Percentiles rank a stretch among this genome's conserved stretches.
Conservation (phyloP, 1,284 basidiomycete species). For the Austroboletus niveus region DNA sequence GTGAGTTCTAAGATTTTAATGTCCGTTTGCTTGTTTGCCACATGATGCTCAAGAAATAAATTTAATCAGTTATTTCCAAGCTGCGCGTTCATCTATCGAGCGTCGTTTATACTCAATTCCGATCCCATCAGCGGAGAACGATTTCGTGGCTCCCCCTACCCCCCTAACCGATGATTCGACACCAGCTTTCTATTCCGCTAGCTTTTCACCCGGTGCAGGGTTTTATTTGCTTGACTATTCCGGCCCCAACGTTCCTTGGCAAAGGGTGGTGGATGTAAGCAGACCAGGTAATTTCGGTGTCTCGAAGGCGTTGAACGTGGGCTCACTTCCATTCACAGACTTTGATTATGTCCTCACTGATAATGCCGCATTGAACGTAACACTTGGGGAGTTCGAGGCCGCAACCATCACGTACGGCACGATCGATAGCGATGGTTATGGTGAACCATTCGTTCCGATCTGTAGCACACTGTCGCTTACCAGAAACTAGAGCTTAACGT, state of each 20-base stretch:
- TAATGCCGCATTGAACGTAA: constrained; percentile 73
- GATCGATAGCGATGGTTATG: constrained; percentile 76
- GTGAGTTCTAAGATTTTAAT: constrained; percentile 46
- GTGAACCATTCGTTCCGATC: constrained; percentile 42
- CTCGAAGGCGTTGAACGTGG: neutral
- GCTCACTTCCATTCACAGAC: constrained; percentile 35
- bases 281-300: constrained; percentile 50
- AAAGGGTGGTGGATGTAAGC: constrained; percentile 69
- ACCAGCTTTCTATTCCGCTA: constrained; percentile 62
- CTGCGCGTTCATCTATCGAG: constrained; percentile 81
- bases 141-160: constrained; percentile 39
- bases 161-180: constrained; percentile 66
- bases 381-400: constrained; percentile 67
- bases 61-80: constrained; percentile 76
- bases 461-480: constrained; percentile 15
- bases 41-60: constrained; percentile 18
- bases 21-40: constrained; percentile 19
- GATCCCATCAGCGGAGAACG: constrained; percentile 47
- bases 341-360: constrained; percentile 67
- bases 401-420: constrained; percentile 71
- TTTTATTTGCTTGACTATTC: constrained; percentile 82
- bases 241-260: constrained; percentile 87
- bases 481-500: constrained; percentile 72
- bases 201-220: constrained; percentile 80
- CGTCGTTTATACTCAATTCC: constrained; percentile 81